Conservation (phyloP, 225 moss, liverwort and hornwort genomes). For the Straminergon stramineum region DNA sequence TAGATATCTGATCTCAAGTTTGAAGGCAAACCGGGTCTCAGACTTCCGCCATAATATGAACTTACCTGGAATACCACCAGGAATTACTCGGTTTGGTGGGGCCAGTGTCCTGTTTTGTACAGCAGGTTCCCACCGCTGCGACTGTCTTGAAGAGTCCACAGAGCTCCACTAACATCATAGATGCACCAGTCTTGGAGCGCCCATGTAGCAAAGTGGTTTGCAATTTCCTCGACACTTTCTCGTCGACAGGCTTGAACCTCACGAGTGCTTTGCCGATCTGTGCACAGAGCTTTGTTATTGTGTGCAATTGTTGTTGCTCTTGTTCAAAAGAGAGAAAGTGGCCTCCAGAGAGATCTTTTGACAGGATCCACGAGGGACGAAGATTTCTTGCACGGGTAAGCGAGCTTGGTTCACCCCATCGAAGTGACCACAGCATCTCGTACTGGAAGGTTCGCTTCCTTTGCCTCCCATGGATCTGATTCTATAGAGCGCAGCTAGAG, state of each 20-base stretch:
- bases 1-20: background rate
- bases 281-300: background rate
- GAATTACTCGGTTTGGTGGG: background rate
- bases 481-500: background rate
- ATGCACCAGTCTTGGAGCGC: background rate
- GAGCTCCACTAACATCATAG: background rate
- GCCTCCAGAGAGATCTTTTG: background rate
- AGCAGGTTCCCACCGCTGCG: background rate
- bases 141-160: background rate
- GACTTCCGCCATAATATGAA: background rate
- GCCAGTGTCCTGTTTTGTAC: background rate
- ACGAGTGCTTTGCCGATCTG: background rate
- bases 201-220: background rate
- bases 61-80: background rate
- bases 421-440: background rate
- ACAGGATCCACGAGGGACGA: background rate
- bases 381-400: background rate
- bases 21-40: background rate
- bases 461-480: background rate
- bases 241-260: background rate
- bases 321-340: background rate
- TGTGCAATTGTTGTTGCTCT: background rate
- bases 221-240: background rate
- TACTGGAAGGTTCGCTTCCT: background rate
- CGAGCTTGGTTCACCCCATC: too few species aligned